phyloP scores from a whole-genome alignment of 2,329 filamentous ascomycete genomes.

The Podosphaera xanthii region DNA sequence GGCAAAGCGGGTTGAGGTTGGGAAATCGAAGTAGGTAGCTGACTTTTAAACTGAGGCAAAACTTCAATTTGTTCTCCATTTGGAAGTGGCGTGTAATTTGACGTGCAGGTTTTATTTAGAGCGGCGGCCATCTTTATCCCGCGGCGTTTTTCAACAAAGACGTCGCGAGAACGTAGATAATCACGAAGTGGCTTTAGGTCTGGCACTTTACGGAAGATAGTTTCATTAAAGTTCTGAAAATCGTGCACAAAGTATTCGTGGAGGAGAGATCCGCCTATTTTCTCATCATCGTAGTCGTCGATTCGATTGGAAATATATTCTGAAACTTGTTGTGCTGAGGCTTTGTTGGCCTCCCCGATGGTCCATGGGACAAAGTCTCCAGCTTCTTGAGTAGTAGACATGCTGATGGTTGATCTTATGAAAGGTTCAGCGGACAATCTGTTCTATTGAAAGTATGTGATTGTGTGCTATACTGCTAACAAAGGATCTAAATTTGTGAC shows the following conservation, averaged over 20 bases:
- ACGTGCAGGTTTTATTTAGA: background rate
- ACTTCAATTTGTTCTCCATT: background rate
- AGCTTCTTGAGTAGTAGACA: background rate
- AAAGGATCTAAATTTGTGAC: too few species aligned
- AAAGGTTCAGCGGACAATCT: background rate
- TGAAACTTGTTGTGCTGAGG: background rate
- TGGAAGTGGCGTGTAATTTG: background rate
- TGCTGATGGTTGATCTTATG: background rate
- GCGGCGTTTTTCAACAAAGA: background rate
- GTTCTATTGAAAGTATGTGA: too few species aligned
- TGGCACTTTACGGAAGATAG: background rate
- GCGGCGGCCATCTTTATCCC: background rate
- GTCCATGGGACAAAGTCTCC: background rate
- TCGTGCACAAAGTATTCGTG: background rate
- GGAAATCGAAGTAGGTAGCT: constrained; percentile 11
- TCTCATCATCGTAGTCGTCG: background rate
- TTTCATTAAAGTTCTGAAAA: background rate
- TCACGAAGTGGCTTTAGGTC: background rate
- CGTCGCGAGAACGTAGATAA: background rate
- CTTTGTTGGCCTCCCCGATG: constrained; percentile 11
- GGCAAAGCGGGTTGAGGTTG: background rate
- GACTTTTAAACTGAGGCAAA: background rate
- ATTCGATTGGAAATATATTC: background rate
- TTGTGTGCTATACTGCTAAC: too few species aligned
- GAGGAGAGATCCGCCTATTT: background rate